phyloP scores from a whole-genome alignment of 176 grass and related monocot species.

The Melocanna baccifera region DNA sequence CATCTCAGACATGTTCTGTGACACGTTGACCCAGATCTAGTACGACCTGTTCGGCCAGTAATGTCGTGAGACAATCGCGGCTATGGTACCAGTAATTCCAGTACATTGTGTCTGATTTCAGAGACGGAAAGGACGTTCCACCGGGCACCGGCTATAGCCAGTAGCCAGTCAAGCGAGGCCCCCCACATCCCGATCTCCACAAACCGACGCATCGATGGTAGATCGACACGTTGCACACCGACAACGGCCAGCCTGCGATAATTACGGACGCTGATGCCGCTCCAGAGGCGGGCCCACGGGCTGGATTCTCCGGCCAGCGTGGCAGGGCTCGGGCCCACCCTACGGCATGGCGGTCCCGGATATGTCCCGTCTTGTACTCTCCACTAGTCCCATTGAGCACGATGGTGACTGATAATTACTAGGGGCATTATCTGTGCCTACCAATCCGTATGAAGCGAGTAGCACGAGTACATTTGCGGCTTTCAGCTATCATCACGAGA shows the following conservation, averaged over 20 bases:
- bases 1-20: not conserved
- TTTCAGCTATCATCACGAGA: not conserved
- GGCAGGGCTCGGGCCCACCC: not conserved
- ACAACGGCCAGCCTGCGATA: slow-evolving; percentile 31
- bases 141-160: not conserved
- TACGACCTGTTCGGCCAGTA: not conserved
- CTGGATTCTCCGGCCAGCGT: not conserved
- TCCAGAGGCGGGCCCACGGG: not conserved
- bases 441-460: not conserved
- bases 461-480: not conserved
- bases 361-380: not conserved
- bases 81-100: too few relatives aligned
- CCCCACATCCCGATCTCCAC: not conserved
- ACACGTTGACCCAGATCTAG: not conserved
- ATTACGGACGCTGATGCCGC: slow-evolving; percentile 41
- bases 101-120: not conserved
- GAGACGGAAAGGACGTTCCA: not conserved
- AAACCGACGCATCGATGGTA: not conserved
- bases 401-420: slow-evolving; percentile 26
- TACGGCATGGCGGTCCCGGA: not conserved
- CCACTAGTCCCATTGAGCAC: not conserved
- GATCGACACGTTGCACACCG: slow-evolving; percentile 29
- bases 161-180: not conserved
- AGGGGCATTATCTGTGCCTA: not conserved
- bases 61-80: not conserved